Conservation (phyloP, 2,329 filamentous ascomycete species). For the Cladosporium sp. region DNA sequence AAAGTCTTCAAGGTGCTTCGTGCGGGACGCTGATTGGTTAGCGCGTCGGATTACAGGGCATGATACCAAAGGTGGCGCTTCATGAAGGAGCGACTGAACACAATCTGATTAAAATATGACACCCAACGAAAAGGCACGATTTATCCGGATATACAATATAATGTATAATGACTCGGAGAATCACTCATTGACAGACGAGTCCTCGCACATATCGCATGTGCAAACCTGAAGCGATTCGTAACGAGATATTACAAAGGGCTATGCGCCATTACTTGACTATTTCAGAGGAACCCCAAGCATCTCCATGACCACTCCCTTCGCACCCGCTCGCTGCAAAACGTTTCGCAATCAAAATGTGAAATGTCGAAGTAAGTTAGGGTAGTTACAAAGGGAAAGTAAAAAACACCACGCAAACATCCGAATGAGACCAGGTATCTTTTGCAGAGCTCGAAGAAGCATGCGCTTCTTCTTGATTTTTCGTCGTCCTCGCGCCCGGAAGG, state of each 20-base stretch:
- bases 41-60: too few species aligned
- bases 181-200: too few species aligned
- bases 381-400: neutral
- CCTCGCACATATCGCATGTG: too few species aligned
- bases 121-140: too few species aligned
- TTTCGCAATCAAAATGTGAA: neutral
- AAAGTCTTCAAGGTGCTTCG: too few species aligned
- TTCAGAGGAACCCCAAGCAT: neutral
- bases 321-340: neutral
- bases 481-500: neutral
- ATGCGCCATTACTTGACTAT: conserved; percentile 6
- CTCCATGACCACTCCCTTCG: neutral
- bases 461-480: neutral
- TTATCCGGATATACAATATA: too few species aligned
- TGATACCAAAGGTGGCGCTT: too few species aligned
- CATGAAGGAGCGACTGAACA: too few species aligned
- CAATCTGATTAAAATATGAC: too few species aligned
- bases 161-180: too few species aligned
- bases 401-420: neutral
- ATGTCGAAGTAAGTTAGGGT: neutral
- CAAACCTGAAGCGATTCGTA: too few species aligned
- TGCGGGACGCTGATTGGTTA: too few species aligned
- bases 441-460: conserved; percentile 3
- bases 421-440: conserved; percentile 12
- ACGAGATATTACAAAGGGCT: conserved; percentile 9